These are phyloP conservation scores for Deuterostichococcus epilithicus DNA, from an alignment of 139 green algal genomes.

Conservation along the genomic window DNA sequence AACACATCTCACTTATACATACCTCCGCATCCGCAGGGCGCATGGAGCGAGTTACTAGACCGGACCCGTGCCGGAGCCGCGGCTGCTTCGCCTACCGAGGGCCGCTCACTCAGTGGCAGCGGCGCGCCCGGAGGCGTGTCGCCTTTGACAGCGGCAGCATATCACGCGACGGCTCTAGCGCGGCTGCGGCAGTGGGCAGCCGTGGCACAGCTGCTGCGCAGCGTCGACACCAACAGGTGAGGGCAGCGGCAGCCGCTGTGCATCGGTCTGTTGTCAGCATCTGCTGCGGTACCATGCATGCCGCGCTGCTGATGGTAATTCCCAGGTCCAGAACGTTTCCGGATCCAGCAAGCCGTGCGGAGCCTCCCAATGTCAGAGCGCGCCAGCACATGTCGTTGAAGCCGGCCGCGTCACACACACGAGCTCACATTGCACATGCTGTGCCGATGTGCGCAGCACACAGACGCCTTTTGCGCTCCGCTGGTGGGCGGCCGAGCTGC, in stretches of 20 bases:
- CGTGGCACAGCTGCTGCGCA: not conserved
- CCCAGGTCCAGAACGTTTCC: too few species aligned
- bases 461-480: slow-evolving; percentile 27
- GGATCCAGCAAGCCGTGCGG: too few species aligned
- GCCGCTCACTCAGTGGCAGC: too few species aligned
- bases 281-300: too few species aligned
- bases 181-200: not conserved
- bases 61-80: not conserved
- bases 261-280: not conserved
- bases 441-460: not conserved
- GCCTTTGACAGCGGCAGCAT: not conserved
- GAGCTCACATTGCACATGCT: not conserved
- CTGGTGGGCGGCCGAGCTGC: slow-evolving; percentile 18
- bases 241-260: too few species aligned
- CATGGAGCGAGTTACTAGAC: not conserved
- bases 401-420: too few species aligned
- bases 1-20: too few species aligned
- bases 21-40: too few species aligned
- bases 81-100: not conserved
- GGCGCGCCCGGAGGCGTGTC: not conserved
- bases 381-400: too few species aligned
- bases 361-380: too few species aligned
- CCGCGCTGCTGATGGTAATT: too few species aligned
- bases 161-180: not conserved
- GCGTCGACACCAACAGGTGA: not conserved